Percentiles rank a stretch among this genome's conserved stretches.
Evolutionary conservation across 169 alveolate genomes (phyloP).

Genomic region (Plasmodium fragile): DNA sequence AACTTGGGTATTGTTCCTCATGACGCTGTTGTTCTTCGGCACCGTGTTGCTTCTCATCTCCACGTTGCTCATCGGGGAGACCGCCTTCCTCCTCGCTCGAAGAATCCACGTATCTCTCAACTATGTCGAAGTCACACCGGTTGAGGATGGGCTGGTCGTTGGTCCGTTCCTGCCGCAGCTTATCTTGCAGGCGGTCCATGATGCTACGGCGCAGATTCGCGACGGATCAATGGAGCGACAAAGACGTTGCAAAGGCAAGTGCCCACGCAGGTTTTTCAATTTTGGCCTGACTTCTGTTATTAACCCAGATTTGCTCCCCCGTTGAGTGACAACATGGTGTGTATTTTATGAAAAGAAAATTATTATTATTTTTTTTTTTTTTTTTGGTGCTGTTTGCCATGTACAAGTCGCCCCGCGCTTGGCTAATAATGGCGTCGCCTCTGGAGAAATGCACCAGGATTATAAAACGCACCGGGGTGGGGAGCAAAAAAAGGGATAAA

Average conservation of each 20-base stretch:
- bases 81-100: conserved; percentile 27
- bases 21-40: not conserved
- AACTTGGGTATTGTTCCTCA: not conserved
- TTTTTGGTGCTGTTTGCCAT: not conserved
- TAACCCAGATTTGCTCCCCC: not conserved
- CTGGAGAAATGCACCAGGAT: not conserved
- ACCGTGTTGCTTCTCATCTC: not conserved
- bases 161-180: conserved; percentile 61
- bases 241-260: not conserved
- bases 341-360: not conserved
- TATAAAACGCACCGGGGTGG: not conserved
- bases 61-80: not conserved
- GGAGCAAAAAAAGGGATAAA: not conserved
- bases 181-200: conserved; percentile 41
- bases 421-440: not conserved
- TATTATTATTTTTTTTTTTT: too few relatives aligned
- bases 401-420: not conserved
- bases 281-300: not conserved
- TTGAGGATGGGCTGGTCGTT: conserved; percentile 23
- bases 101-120: conserved; percentile 39
- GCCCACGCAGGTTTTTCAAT: not conserved
- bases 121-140: conserved; percentile 50
- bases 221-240: not conserved
- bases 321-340: not conserved
- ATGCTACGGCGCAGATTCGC: not conserved